Conservation (phyloP, 1,284 basidiomycete species). For the Trichosporon sp. region DNA sequence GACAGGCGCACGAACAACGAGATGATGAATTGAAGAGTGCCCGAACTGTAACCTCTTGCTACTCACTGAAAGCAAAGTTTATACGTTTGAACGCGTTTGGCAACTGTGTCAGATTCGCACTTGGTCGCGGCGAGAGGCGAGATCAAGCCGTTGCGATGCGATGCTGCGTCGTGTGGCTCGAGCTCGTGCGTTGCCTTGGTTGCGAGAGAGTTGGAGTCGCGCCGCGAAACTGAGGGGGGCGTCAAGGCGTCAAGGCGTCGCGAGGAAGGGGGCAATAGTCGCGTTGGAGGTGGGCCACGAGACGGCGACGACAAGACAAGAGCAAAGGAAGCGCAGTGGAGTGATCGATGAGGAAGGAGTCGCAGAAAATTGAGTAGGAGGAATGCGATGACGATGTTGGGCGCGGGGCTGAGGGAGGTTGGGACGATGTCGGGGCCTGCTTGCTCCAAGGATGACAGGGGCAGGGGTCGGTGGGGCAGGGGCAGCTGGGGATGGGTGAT, state of each 20-base stretch:
- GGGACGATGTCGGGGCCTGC: neutral
- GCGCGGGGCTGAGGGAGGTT: neutral
- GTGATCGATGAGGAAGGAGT: neutral
- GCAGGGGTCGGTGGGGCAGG: neutral
- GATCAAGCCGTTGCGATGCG: neutral
- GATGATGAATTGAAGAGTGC: neutral
- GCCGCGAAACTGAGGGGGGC: neutral
- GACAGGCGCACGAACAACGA: conserved; percentile 1
- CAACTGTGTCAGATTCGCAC: conserved; percentile 13
- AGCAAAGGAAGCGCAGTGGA: neutral
- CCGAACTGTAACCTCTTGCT: neutral
- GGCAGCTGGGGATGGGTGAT: neutral
- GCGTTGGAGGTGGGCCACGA: neutral
- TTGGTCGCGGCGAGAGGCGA: neutral
- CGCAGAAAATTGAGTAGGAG: neutral
- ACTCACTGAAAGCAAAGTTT: conserved; percentile 13
- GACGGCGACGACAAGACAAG: neutral
- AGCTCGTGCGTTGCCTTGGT: neutral
- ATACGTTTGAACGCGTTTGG: conserved; percentile 1
- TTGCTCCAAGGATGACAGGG: neutral
- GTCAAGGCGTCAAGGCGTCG: no score
- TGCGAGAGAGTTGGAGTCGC: neutral
- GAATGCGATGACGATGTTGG: conserved; percentile 5
- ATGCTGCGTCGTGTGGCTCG: neutral
- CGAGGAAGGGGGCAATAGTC: neutral